Base-by-base conservation (phyloP, 2,329 filamentous ascomycete genomes). In the Diaporthe citrichinensis region DNA sequence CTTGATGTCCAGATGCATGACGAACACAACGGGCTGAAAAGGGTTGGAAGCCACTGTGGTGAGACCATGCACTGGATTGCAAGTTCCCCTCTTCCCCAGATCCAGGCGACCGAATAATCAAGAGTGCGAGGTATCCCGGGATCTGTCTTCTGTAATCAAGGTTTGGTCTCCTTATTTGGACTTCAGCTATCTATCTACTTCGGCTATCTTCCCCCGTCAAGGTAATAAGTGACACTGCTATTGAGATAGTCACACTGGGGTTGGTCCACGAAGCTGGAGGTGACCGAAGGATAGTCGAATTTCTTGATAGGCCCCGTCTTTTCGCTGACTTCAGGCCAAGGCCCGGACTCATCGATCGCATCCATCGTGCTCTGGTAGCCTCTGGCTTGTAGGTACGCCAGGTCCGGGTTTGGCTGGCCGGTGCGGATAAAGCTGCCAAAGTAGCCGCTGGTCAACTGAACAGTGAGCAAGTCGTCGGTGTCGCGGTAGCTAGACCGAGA, bases 361-460 rank as follows among this genome's bases (percentile, higher is more conserved):
- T 39, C 34, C 12, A 68, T 39, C 23, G 46, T 68, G 15, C 46
- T 68, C 44, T 53, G 62, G 23, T 53, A 68, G n/a, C 28, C 44
- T 25, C 62, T 53, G 46, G 14, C 62, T 49, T 53, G 46, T 39
- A 68, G n/a, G 8, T 39, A 53, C 4, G 31, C 34, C 31, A 25
- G 46, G 15, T 68, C 46, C 31, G 62, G 62, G 46, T 53, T 68
- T 39, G 62, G 62, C 46, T 68, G 46, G 12, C 62, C 62, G 31
- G 62, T 53, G 31, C 44, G 62, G 46, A 68, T 68, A 31, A 68
- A 53, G 46, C 62, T 68, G 23, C 46, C 62, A 53, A 68, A 53
- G 46, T 53, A 53, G 31, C 46, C 46, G 31, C 62, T 53, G 15
- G 62, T 68, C 62, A 68, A 68, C 46, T 68, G 46, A 17, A 53